These are phyloP conservation scores for Furcasterigmium furcatum DNA, from an alignment of 2,329 filamentous ascomycete genomes.

Conservation along the genomic window DNA sequence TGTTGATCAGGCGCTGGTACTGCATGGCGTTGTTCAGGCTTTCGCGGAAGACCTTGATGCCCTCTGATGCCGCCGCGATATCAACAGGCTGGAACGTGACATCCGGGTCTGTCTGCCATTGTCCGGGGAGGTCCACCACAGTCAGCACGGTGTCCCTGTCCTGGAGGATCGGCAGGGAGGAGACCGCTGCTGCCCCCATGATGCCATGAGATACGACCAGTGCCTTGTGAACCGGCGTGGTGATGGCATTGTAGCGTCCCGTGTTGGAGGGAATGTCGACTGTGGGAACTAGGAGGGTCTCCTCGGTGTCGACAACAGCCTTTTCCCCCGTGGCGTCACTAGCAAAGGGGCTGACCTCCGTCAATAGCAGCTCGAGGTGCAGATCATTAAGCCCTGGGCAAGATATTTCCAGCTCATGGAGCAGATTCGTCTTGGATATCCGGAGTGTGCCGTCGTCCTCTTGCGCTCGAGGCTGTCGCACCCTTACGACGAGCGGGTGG, in stretches of 20 bases:
- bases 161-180: constrained; percentile 36
- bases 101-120: constrained; percentile 28
- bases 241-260: constrained; percentile 63
- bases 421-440: constrained; percentile 26
- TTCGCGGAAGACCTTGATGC: constrained; percentile 64
- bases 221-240: constrained; percentile 81
- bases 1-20: constrained; percentile 73
- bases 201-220: constrained; percentile 73
- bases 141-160: constrained; percentile 41
- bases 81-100: constrained; percentile 59
- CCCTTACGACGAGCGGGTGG: constrained; percentile 62
- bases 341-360: constrained; percentile 47
- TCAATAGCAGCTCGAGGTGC: constrained; percentile 62
- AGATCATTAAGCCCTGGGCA: constrained; percentile 58
- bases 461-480: constrained; percentile 30
- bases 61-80: constrained; percentile 56
- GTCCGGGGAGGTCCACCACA: constrained; percentile 55
- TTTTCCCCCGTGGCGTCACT: constrained; percentile 31
- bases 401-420: constrained; percentile 60
- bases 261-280: constrained; percentile 68
- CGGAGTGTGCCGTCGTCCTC: constrained; percentile 13
- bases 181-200: constrained; percentile 57
- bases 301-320: constrained; percentile 44
- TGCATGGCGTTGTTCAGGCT: constrained; percentile 66
- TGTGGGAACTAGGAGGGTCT: constrained; percentile 71